phyloP scores from a whole-genome alignment of 176 grass and related monocot genomes.

The Poa annua region DNA sequence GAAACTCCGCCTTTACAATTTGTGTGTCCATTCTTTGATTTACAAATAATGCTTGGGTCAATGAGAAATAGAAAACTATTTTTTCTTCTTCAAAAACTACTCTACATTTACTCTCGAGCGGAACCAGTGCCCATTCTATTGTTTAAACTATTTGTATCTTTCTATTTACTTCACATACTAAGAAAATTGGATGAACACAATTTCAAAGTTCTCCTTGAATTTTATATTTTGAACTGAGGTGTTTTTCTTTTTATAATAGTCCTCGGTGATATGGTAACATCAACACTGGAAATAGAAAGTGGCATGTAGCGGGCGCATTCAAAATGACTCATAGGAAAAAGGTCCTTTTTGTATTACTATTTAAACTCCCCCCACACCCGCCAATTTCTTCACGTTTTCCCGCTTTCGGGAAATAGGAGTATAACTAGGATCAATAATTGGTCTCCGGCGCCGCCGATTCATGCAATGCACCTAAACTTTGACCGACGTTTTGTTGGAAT shows the following conservation, averaged over 20 bases:
- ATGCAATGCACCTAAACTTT: background rate
- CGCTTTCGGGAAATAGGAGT: background rate
- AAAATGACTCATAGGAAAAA: slow-evolving; percentile 45
- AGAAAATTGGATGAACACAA: background rate
- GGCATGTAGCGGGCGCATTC: background rate
- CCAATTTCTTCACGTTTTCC: background rate
- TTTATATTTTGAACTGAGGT: too few species aligned
- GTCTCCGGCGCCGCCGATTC: background rate
- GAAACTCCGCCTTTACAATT: background rate
- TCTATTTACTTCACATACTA: background rate
- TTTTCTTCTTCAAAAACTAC: too few species aligned
- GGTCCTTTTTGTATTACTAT: slow-evolving; percentile 31
- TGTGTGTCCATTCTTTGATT: background rate
- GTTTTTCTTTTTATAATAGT: too few species aligned
- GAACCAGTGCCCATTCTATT: too few species aligned
- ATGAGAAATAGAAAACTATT: background rate
- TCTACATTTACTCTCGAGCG: too few species aligned
- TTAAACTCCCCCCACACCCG: background rate
- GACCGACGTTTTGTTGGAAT: background rate
- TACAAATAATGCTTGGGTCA: background rate
- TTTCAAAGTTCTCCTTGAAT: background rate
- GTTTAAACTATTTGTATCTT: too few species aligned
- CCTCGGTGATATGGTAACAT: background rate
- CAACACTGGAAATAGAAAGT: background rate
- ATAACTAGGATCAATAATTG: slow-evolving; percentile 6